Conservation (phyloP, 768 basidiomycete genomes). For the Suillus lakei region DNA sequence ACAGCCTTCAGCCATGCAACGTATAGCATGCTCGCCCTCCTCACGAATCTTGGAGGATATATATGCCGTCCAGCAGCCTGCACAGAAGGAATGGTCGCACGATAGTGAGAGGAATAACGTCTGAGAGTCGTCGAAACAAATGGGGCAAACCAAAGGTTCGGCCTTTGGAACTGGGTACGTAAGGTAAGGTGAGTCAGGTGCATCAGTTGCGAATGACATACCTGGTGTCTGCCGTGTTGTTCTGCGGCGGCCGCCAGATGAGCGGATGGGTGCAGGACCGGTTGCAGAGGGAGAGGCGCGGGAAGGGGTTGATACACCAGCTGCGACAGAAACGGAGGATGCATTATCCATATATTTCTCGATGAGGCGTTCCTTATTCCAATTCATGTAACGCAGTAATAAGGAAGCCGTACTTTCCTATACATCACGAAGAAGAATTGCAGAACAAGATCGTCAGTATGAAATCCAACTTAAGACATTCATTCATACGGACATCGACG, state of each 20-base stretch:
- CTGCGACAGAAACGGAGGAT: slow-evolving; percentile 66
- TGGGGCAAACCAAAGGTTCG: slow-evolving; percentile 83
- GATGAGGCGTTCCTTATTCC: slow-evolving; percentile 96
- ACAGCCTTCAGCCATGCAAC: slow-evolving; percentile 85
- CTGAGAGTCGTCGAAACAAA: slow-evolving; percentile 86
- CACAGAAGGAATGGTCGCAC: slow-evolving; percentile 88
- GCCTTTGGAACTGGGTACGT: slow-evolving; percentile 30
- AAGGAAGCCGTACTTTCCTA: slow-evolving; percentile 75
- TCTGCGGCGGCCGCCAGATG: slow-evolving; percentile 36
- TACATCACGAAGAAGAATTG: slow-evolving; percentile 5
- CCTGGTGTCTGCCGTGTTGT: slow-evolving; percentile 35
- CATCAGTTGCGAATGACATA: slow-evolving; percentile 2
- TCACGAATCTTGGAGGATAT: slow-evolving; percentile 79
- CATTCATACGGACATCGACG: slow-evolving; percentile 74
- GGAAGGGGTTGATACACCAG: slow-evolving; percentile 62
- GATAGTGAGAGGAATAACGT: slow-evolving; percentile 73
- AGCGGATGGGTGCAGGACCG: slow-evolving; percentile 36
- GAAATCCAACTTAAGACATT: slow-evolving; percentile 6
- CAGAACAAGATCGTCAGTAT: slow-evolving; percentile 10
- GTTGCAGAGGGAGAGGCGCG: slow-evolving; percentile 27
- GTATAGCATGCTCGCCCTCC: slow-evolving; percentile 73
- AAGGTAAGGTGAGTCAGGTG: not conserved
- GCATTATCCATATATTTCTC: slow-evolving; percentile 98
- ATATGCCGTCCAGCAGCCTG: slow-evolving; percentile 84
- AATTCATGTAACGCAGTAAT: slow-evolving; percentile 81